phyloP scores from a whole-genome alignment of 495 filamentous ascomycete species.

The Symbiotaphrina buchneri region DNA sequence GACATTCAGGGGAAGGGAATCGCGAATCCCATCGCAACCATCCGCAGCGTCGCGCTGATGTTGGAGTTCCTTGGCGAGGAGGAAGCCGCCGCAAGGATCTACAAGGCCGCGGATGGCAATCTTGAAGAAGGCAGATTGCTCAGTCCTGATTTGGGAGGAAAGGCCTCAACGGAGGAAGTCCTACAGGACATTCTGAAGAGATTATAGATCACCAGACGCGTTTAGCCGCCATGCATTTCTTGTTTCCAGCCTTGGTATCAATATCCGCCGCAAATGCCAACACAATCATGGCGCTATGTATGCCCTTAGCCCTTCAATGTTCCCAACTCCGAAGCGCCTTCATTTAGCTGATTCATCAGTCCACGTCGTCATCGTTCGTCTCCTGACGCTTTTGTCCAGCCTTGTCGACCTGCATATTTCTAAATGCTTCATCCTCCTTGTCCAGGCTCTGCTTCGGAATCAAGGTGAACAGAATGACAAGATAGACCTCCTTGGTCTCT shows the following conservation, averaged over 20 bases:
- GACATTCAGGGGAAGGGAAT: conserved; percentile 87
- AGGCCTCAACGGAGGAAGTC: conserved; percentile 70
- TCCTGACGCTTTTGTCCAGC: no score
- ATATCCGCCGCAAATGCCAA: no score
- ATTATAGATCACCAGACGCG: no score
- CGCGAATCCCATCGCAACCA: conserved; percentile 89
- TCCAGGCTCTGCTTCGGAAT: conserved; percentile 38
- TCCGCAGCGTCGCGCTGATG: conserved; percentile 82
- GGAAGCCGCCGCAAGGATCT: conserved; percentile 69
- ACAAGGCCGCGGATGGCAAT: conserved; percentile 79
- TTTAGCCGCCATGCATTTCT: no score
- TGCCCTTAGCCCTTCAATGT: no score
- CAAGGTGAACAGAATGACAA: conserved; percentile 61
- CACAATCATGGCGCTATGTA: no score
- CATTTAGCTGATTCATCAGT: no score
- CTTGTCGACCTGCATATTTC: no score
- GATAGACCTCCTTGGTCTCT: conserved; percentile 40
- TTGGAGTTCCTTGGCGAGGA: conserved; percentile 83
- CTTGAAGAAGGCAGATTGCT: conserved; percentile 62
- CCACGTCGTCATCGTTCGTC: no score
- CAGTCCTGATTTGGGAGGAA: conserved; percentile 82
- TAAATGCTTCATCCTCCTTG: conserved; percentile 24
- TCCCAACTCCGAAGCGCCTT: no score
- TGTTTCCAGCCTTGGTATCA: no score
- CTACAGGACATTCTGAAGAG: conserved; percentile 73